Conservation (phyloP, 192 early-diverging fungal species). For the Endogone sp. region DNA sequence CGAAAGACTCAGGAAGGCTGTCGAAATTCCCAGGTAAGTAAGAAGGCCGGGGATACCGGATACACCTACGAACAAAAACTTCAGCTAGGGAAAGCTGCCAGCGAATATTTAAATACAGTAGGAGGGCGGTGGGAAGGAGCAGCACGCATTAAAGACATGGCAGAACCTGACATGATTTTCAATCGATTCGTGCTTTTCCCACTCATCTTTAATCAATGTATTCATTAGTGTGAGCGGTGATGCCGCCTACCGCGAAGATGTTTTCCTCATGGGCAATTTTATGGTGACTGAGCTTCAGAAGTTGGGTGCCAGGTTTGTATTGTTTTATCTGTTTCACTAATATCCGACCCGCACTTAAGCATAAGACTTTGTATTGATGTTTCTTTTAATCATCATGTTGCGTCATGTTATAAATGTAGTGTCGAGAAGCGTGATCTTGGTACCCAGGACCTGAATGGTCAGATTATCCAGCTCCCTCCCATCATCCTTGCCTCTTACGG, state of each 20-base stretch:
- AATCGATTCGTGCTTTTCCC: too few species aligned
- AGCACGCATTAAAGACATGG: too few species aligned
- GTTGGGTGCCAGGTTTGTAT: constrained; percentile 57
- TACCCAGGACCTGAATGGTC: constrained; percentile 80
- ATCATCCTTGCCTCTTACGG: constrained; percentile 91
- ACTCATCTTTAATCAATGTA: too few species aligned
- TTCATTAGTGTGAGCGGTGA: constrained; percentile 81
- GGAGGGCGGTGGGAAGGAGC: too few species aligned
- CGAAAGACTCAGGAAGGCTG: constrained; percentile 81
- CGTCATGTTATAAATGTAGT: constrained; percentile 5
- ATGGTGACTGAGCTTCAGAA: constrained; percentile 68
- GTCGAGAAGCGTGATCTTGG: constrained; percentile 69
- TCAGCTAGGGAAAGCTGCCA: too few species aligned
- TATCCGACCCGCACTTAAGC: neutral
- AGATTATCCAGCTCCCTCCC: constrained; percentile 79
- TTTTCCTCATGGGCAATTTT: constrained; percentile 89
- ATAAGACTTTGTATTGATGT: neutral
- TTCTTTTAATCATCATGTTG: neutral
- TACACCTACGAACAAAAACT: neutral
- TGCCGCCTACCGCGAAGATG: constrained; percentile 68
- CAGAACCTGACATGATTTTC: too few species aligned
- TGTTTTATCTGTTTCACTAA: constrained; percentile 25
- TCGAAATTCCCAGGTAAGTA: constrained; percentile 78
- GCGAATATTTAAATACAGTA: too few species aligned
- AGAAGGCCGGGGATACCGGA: neutral